Evolutionary conservation across 1,284 basidiomycete species (phyloP), one percentile per base, ranked within the genome.

Genomic region (Phellopilus nigrolimitatus): DNA sequence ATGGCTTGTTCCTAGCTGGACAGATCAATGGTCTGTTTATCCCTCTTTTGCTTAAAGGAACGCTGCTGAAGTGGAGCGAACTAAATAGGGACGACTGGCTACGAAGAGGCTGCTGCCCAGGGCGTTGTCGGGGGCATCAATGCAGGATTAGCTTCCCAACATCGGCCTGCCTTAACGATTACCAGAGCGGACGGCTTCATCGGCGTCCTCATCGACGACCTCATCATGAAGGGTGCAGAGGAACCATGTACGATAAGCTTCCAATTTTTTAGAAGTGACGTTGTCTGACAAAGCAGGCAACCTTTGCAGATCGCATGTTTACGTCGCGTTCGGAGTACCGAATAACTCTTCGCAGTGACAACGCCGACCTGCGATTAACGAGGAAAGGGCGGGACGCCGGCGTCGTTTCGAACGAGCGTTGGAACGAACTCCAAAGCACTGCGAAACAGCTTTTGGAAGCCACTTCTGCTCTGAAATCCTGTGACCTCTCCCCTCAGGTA

Each of bases 21-120:
- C 90, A 94, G 66, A 93, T 94, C 61, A 93, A 93, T 61, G 89
- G 82, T 73, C 51, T 10, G 7, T 13, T 22, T 39, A 12, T 25
- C 10, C 34, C n/a, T 37, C n/a, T 15, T 13, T 34, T 13, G 22
- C 19, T 22, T 15, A 7, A 24, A 28, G 25, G 24, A 36, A 28
- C 15, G 36, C 34, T 42, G 43, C 41, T 21, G 19, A 25, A 30
- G 22, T 57, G n/a, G n/a, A n/a, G n/a, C n/a, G 43, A 15, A 47
- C 47, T 34, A n/a, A 37, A 51, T 47, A 80, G 78, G 88, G 12
- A 95, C 91, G 0, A 95, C 91, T 1, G 91, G 91, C 0, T 95
- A 95, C 62, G 92, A 95, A 65, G 92, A 95, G 67, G 91, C 92
- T 2, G 91, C 88, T 1, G 89, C 89, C 1, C 91, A 95, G 63